phyloP scores from a whole-genome alignment of 2,329 filamentous ascomycete species.

The Volutella citrinella region DNA sequence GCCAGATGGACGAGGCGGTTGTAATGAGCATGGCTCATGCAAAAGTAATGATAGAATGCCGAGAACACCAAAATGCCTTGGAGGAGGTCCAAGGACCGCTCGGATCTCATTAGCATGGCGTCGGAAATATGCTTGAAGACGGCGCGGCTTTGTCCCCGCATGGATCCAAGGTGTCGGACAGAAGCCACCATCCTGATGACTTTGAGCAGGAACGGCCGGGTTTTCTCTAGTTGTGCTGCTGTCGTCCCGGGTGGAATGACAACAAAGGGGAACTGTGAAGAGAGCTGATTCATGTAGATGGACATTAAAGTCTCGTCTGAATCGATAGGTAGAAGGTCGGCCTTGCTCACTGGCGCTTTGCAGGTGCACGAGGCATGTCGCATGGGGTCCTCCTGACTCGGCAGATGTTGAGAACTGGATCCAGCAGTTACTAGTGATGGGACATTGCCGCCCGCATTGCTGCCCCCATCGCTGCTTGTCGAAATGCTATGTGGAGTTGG shows the following conservation, averaged over 20 bases:
- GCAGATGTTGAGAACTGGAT: not conserved
- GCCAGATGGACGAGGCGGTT: slow-evolving; percentile 9
- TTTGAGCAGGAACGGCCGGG: slow-evolving; percentile 11
- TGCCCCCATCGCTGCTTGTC: no score
- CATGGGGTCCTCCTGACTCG: not conserved
- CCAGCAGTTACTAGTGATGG: not conserved
- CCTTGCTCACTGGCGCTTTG: slow-evolving; percentile 1
- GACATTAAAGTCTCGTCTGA: slow-evolving; percentile 10
- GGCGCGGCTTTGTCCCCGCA: slow-evolving; percentile 8
- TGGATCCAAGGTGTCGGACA: slow-evolving; percentile 7
- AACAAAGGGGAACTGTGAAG: slow-evolving; percentile 11
- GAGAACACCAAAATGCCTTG: slow-evolving; percentile 12
- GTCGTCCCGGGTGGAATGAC: slow-evolving; percentile 6
- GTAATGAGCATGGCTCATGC: slow-evolving; percentile 9
- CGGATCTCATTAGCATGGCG: slow-evolving; percentile 5
- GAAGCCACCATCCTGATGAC: slow-evolving; percentile 11
- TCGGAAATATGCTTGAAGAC: slow-evolving; percentile 10
- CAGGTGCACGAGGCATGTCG: slow-evolving; percentile 5
- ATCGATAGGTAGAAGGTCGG: slow-evolving; percentile 4
- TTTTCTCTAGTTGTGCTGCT: slow-evolving; percentile 3
- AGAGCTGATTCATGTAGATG: slow-evolving; percentile 9
- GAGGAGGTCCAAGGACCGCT: slow-evolving; percentile 12
- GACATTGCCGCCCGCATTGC: no score
- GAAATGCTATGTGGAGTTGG: no score
- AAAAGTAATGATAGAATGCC: slow-evolving; percentile 11